Conservation (phyloP, 257 asterid species). For the Solanum etuberosum region DNA sequence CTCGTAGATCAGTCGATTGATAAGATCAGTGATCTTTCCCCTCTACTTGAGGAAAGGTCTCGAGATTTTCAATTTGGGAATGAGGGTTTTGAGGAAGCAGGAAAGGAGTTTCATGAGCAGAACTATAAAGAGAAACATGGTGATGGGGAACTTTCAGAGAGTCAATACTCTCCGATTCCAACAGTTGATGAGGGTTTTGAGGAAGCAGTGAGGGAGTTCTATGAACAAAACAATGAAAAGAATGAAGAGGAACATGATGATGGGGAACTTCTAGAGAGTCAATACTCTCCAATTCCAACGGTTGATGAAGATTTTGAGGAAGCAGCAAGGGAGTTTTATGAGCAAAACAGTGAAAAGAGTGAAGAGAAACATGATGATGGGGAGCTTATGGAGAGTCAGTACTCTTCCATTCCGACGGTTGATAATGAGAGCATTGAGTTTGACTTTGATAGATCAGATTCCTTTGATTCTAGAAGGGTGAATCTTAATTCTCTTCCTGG, state of each 20-base stretch:
- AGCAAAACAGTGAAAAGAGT: conserved; percentile 7
- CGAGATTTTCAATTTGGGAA: conserved; percentile 18
- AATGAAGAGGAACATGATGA: conserved; percentile 17
- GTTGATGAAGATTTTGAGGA: conserved; percentile 10
- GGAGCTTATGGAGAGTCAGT: conserved; percentile 15
- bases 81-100: conserved; percentile 18
- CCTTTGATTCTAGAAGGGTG: conserved; percentile 66
- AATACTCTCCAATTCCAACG: conserved; percentile 11
- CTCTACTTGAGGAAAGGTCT: conserved; percentile 28
- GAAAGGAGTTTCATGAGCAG: conserved; percentile 11
- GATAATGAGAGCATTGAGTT: conserved; percentile 33
- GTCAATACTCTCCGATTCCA: conserved; percentile 17
- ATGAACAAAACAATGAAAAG: conserved; percentile 8
- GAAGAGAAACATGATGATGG: conserved; percentile 19
- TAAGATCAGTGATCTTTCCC: conserved; percentile 14
- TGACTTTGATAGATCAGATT: conserved; percentile 58
- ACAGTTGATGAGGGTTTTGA: conserved; percentile 3
- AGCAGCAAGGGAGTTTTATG: background rate
- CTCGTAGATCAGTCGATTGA: conserved; percentile 7
- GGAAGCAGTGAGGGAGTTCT: conserved; percentile 6
- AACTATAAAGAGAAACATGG: conserved; percentile 14
- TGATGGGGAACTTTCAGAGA: conserved; percentile 9
- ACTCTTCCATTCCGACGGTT: conserved; percentile 14
- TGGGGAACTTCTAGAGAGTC: conserved; percentile 11
- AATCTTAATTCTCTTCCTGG: conserved; percentile 34